Conservation (phyloP, 495 filamentous ascomycete genomes). For the Penicillium psychrofluorescens region DNA sequence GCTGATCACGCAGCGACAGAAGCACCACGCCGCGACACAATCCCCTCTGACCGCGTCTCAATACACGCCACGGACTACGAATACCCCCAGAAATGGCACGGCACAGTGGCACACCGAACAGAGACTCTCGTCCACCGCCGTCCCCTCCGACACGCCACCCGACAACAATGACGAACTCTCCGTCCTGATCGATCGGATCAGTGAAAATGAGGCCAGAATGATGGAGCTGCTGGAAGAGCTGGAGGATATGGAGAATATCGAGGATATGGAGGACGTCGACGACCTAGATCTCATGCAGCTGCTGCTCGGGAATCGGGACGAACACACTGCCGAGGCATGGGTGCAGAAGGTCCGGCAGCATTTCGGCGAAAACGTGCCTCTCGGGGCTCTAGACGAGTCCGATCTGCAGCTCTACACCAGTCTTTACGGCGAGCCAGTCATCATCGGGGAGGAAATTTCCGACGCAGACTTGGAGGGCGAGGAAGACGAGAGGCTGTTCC, state of each 20-base stretch:
- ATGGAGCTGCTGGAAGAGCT: conserved; percentile 29
- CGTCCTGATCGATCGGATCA: conserved; percentile 31
- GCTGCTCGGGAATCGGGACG: conserved; percentile 21
- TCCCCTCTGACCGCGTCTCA: neutral
- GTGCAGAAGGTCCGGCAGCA: conserved; percentile 62
- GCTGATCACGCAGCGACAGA: conserved; percentile 10
- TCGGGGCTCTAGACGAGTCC: conserved; percentile 57
- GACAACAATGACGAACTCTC: conserved; percentile 24
- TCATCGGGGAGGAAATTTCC: conserved; percentile 34
- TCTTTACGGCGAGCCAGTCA: conserved; percentile 65
- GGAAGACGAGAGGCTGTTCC: conserved; percentile 37
- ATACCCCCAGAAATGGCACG: neutral
- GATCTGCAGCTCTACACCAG: conserved; percentile 73
- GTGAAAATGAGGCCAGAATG: conserved; percentile 27
- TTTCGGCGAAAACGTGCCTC: conserved; percentile 73
- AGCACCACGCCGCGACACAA: conserved; percentile 5
- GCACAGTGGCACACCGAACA: conserved; percentile 5
- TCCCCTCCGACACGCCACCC: conserved; percentile 8
- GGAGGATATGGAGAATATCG: conserved; percentile 14
- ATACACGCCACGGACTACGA: neutral
- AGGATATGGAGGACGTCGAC: conserved; percentile 13
- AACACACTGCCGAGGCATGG: conserved; percentile 48
- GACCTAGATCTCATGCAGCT: no score
- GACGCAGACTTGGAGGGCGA: conserved; percentile 20
- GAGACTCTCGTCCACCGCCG: conserved; percentile 21